Base-by-base conservation (phyloP, 352 stramenopile genomes). In the Phytophthora meadii region DNA sequence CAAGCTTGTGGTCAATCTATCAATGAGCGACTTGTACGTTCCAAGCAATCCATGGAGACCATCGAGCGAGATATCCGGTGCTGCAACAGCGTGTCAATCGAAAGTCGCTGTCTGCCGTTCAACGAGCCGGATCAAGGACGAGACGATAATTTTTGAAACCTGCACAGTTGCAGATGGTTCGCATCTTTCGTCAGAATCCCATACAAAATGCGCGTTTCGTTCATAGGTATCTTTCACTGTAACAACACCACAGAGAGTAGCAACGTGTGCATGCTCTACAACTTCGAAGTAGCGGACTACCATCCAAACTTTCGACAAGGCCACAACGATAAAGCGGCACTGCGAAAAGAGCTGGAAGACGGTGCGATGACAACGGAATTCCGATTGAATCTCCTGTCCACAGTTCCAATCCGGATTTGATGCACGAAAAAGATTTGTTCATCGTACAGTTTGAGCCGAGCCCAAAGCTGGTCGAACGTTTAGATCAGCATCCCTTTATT, bases 21-120 rank as follows among this genome's bases (percentile, higher is more conserved):
- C 51, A 72, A 72, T 69, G 58, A 72, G 28, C 44, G 36, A 55
- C 49, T 56, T 48, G 48, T 54, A 22, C 48, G 39, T 28, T 14
- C 24, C 30, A 17, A 53, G 55, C 55, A 39, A 25, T 5, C 30
- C 24, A 17, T 54, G 48, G 58, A 66, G 40, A 61, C 50, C 49
- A 66, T 54, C 27, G 50, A 61, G 32, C 34, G 30, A 47, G 50
- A 67, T 8, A 67, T 67, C 59, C 59, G 51, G 59, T 48, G 28
- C 46, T 61, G 27, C 54, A 47, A 37, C 42, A n/a, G 24, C 30
- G 24, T 58, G 57, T 50, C 59, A 30, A 69, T 64, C 61, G 61
- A 63, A 55, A 52, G 47, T 41, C 45, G 47, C 25, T 22, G 27
- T 47, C 36, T 41, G 42, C 39, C 22, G 24, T 47, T 53, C 14